These are phyloP conservation scores for Quercus cerris DNA, from an alignment of 306 rosid species.

Conservation along the genomic window DNA sequence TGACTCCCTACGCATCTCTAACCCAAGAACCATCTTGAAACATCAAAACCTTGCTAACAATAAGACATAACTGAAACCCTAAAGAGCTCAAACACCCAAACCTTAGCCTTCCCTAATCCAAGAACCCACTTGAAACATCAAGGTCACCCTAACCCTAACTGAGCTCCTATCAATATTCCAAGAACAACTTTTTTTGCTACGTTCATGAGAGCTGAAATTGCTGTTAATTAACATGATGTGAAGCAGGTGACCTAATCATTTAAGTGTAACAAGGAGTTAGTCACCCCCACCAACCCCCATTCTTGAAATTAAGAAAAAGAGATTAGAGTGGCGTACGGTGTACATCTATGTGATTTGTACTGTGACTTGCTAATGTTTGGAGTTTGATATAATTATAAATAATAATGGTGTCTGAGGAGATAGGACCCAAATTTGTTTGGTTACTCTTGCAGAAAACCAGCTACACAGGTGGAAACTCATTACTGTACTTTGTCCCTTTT, in stretches of 20 bases:
- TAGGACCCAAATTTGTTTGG: background rate
- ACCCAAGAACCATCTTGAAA: too few relatives aligned
- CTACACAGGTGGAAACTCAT: slow-evolving; percentile 20
- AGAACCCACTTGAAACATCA: too few relatives aligned
- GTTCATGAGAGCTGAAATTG: background rate
- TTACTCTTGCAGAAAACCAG: slow-evolving; percentile 1
- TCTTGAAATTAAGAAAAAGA: background rate
- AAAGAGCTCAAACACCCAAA: too few relatives aligned
- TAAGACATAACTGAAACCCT: too few relatives aligned
- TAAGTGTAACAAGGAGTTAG: background rate
- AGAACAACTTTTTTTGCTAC: background rate
- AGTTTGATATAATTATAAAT: slow-evolving; percentile 5
- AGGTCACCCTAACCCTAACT: too few relatives aligned
- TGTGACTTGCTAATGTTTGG: background rate
- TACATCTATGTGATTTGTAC: background rate
- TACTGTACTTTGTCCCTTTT: slow-evolving; percentile 9
- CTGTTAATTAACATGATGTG: background rate
- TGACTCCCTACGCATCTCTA: too few relatives aligned
- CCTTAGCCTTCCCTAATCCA: too few relatives aligned
- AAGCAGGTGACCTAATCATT: background rate
- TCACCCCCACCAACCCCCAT: background rate
- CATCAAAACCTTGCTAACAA: too few relatives aligned
- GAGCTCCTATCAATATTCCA: too few relatives aligned
- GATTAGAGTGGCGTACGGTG: background rate
- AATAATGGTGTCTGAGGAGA: slow-evolving; percentile 11